These are phyloP conservation scores for Ceratobasidium sp. DNA, from an alignment of 1,284 basidiomycete species.

Conservation along the genomic window DNA sequence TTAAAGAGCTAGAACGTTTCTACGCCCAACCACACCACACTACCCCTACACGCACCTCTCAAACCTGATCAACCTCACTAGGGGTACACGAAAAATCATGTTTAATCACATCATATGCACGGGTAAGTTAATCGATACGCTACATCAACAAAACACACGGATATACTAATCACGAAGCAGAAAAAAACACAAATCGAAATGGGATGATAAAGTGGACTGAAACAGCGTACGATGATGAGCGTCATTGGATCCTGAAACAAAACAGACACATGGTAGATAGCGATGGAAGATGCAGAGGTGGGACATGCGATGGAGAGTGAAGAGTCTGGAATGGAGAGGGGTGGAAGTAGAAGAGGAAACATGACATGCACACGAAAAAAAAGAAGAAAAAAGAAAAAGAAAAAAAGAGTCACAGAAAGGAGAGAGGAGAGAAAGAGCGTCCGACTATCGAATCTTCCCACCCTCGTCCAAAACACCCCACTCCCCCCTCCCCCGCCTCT, in stretches of 20 bases:
- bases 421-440: slow-evolving; percentile 9
- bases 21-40: too few relatives aligned
- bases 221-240: too few relatives aligned
- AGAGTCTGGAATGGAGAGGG: not conserved
- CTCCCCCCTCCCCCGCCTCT: slow-evolving; percentile 57
- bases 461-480: slow-evolving; percentile 61
- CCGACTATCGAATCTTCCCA: slow-evolving; percentile 62
- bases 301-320: not conserved
- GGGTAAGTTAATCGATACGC: slow-evolving; percentile 34
- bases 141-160: slow-evolving; percentile 25
- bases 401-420: not conserved
- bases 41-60: too few relatives aligned
- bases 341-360: not conserved
- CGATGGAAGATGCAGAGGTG: slow-evolving; percentile 3
- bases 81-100: too few relatives aligned
- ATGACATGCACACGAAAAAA: not conserved
- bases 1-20: too few relatives aligned
- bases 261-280: too few relatives aligned
- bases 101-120: slow-evolving; percentile 17
- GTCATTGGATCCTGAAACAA: too few relatives aligned
- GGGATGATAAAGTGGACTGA: slow-evolving; percentile 15
- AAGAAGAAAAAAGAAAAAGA: too few relatives aligned
- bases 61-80: too few relatives aligned
- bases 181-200: slow-evolving; percentile 36
- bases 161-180: not conserved